Evolutionary conservation across 78 protist species (phyloP).

Genomic region (Goniomonas avonlea): DNA sequence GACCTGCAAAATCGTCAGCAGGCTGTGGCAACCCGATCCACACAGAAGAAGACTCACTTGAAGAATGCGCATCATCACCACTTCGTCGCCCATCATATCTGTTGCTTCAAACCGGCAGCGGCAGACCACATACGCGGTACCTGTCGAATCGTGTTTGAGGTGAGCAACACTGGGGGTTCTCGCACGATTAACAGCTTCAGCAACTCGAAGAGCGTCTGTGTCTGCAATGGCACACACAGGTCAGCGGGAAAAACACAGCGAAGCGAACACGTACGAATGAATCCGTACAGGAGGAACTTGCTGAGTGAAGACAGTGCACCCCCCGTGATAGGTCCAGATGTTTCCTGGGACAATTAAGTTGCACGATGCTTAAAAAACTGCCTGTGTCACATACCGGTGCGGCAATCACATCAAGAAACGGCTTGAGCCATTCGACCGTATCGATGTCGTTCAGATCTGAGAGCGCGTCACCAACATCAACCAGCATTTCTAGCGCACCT

Average conservation of each 20-base stretch:
- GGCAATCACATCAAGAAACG: slow-evolving; percentile 72
- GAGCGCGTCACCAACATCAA: background rate
- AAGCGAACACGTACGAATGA: background rate
- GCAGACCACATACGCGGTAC: slow-evolving; percentile 66
- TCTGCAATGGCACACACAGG: background rate
- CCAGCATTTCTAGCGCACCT: background rate
- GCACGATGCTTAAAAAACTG: too few species aligned
- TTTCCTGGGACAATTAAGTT: slow-evolving; percentile 60
- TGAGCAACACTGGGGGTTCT: background rate
- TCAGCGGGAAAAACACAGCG: background rate
- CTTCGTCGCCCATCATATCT: slow-evolving; percentile 77
- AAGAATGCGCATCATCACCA: slow-evolving; percentile 72
- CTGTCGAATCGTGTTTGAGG: slow-evolving; percentile 17
- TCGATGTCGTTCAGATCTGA: slow-evolving; percentile 10
- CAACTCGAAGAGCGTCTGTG: background rate
- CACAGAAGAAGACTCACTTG: slow-evolving; percentile 48
- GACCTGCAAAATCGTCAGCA: too few species aligned
- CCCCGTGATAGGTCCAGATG: slow-evolving; percentile 81
- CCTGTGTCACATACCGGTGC: too few species aligned
- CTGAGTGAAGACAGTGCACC: slow-evolving; percentile 69
- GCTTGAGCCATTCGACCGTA: slow-evolving; percentile 26
- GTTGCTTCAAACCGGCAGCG: slow-evolving; percentile 81
- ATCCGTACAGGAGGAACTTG: slow-evolving; percentile 53
- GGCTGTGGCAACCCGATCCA: too few species aligned
- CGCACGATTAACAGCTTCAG: background rate